A percentile compares a stretch with the other conserved stretches of the same genome.
Conservation (phyloP, 2,329 filamentous ascomycete genomes). For the Cordyceps farinosa region DNA sequence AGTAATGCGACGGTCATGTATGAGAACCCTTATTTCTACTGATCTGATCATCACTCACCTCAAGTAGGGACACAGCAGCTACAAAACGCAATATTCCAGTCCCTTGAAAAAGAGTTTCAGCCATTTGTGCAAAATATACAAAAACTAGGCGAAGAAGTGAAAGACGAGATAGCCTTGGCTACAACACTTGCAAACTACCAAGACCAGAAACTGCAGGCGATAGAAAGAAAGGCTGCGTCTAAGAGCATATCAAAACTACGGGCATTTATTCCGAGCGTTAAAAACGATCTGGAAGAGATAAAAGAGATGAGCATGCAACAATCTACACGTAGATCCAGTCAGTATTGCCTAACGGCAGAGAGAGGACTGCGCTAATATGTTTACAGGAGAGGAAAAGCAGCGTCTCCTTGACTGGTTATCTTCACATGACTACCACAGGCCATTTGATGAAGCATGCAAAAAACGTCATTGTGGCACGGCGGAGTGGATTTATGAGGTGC, state of each 20-base stretch:
- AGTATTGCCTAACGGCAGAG: background rate
- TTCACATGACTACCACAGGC: background rate
- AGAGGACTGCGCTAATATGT: background rate
- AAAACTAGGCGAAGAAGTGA: background rate
- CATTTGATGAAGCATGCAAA: background rate
- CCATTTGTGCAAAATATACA: background rate
- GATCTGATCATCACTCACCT: background rate
- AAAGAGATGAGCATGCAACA: background rate
- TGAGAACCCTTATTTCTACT: background rate
- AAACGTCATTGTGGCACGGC: background rate
- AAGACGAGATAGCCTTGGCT: background rate
- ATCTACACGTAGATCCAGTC: background rate
- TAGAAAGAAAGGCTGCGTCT: background rate
- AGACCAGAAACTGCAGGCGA: background rate
- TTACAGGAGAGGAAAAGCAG: background rate
- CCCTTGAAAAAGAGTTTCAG: background rate
- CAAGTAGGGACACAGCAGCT: background rate
- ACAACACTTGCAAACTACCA: background rate
- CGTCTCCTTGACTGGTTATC: background rate
- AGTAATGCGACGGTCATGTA: conserved; percentile 21
- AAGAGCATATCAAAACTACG: background rate
- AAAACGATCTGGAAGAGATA: background rate
- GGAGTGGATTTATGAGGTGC: background rate
- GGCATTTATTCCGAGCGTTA: background rate
- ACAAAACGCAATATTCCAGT: background rate